A percentile compares a stretch with the other conserved stretches of the same genome.
Evolutionary conservation across 192 early-diverging fungal genomes (phyloP).

Genomic region (Cetraspora pellucida): DNA sequence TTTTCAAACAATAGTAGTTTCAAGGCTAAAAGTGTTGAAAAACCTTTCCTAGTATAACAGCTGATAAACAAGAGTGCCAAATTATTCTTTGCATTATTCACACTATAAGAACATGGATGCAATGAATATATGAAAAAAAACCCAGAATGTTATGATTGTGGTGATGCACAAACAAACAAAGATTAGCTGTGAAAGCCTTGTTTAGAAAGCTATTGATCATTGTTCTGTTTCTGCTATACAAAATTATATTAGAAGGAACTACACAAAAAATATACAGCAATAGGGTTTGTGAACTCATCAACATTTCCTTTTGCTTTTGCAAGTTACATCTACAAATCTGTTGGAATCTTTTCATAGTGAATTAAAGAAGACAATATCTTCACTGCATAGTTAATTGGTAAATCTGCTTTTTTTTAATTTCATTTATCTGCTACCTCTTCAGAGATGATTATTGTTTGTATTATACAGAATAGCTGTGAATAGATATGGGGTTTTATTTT

Average conservation of each 20-base stretch:
- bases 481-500: too few relatives aligned
- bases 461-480: too few relatives aligned
- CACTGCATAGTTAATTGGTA: background rate
- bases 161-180: background rate
- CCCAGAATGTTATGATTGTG: background rate
- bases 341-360: conserved; percentile 1
- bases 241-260: conserved; percentile 11
- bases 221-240: background rate
- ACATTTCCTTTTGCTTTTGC: conserved; percentile 26
- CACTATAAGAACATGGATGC: conserved; percentile 25
- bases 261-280: background rate
- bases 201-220: conserved; percentile 6
- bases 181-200: background rate
- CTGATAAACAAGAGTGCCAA: conserved; percentile 18
- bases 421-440: too few relatives aligned
- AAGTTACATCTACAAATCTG: background rate
- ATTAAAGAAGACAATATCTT: conserved; percentile 1
- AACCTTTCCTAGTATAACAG: conserved; percentile 7
- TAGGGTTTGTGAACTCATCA: conserved; percentile 1
- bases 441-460: too few relatives aligned
- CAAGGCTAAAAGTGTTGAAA: conserved; percentile 2
- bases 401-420: background rate
- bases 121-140: background rate
- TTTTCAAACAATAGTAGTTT: conserved; percentile 19
- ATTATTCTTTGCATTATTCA: conserved; percentile 31